phyloP scores from a whole-genome alignment of 2,329 filamentous ascomycete genomes.

The Sporothrix curviconia region DNA sequence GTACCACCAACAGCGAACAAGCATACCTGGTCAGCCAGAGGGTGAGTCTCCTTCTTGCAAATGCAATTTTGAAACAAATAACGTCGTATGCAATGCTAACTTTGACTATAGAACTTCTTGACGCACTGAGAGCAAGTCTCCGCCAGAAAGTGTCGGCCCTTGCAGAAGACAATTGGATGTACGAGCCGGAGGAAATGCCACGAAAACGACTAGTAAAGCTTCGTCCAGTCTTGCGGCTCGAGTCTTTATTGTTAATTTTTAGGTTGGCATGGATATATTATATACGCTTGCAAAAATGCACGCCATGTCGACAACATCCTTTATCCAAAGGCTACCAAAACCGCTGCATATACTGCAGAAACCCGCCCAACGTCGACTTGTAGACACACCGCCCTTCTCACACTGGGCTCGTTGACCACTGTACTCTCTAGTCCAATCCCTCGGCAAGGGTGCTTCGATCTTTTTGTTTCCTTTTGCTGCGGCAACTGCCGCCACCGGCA shows the following conservation, averaged over 20 bases:
- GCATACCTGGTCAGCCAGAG: constrained; percentile 56
- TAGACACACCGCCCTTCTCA: too few species aligned
- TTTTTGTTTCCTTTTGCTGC: constrained; percentile 29
- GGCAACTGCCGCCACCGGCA: constrained; percentile 45
- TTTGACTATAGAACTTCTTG: constrained; percentile 58
- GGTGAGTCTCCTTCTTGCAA: constrained; percentile 43
- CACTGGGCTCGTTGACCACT: too few species aligned
- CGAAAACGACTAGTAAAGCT: constrained; percentile 27
- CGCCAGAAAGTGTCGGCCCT: constrained; percentile 65
- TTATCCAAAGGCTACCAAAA: too few species aligned
- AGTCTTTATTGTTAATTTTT: too few species aligned
- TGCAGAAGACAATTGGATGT: constrained; percentile 88
- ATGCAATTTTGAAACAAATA: too few species aligned
- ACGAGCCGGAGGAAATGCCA: constrained; percentile 58
- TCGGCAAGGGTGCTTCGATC: constrained; percentile 49
- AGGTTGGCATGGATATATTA: background rate
- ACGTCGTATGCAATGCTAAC: too few species aligned
- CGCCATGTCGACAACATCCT: too few species aligned
- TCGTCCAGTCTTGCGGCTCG: too few species aligned
- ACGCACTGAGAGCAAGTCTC: constrained; percentile 62
- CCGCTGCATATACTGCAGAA: too few species aligned
- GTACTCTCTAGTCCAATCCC: constrained; percentile 58
- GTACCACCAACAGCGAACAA: constrained; percentile 51
- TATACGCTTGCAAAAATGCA: too few species aligned
- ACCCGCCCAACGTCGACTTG: too few species aligned